These are phyloP conservation scores for Globisporangium lucens DNA, from an alignment of 352 stramenopile genomes.

Conservation along the genomic window DNA sequence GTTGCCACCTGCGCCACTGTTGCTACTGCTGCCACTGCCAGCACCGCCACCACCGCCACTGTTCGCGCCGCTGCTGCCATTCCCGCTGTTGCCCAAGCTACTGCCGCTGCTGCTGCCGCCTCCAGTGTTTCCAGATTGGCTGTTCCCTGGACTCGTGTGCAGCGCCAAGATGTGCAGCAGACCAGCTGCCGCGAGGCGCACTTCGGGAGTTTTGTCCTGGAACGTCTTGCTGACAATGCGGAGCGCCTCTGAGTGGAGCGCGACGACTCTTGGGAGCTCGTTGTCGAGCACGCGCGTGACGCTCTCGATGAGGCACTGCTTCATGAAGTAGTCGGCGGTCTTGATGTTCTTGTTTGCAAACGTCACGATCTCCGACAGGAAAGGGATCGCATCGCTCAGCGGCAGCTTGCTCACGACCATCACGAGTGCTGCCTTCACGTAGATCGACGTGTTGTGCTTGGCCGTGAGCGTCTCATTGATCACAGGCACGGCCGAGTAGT, in stretches of 20 bases:
- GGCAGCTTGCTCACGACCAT: conserved; percentile 62
- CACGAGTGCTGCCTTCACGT: conserved; percentile 66
- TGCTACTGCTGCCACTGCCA: neutral
- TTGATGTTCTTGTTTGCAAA: conserved; percentile 59
- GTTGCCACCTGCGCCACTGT: conserved; percentile 12
- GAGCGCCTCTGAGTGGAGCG: conserved; percentile 59
- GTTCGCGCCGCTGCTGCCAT: conserved; percentile 11
- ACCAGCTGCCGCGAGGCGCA: conserved; percentile 54
- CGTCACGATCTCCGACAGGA: conserved; percentile 63
- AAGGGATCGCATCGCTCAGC: conserved; percentile 55
- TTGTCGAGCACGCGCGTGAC: conserved; percentile 51
- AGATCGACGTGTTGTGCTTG: conserved; percentile 58
- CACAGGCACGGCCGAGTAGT: conserved; percentile 53
- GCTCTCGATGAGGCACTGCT: conserved; percentile 71
- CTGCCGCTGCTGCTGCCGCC: conserved; percentile 13
- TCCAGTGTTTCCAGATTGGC: neutral
- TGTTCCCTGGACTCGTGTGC: conserved; percentile 34
- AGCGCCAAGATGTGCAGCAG: conserved; percentile 65
- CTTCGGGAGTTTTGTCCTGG: conserved; percentile 77
- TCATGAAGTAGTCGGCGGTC: conserved; percentile 74
- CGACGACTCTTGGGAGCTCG: conserved; percentile 34
- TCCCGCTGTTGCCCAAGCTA: conserved; percentile 19
- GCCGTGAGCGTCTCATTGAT: conserved; percentile 53
- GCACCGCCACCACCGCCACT: conserved; percentile 17
- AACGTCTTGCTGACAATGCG: conserved; percentile 68